Conservation (phyloP, 306 rosid species). For the Malus asiatica region DNA sequence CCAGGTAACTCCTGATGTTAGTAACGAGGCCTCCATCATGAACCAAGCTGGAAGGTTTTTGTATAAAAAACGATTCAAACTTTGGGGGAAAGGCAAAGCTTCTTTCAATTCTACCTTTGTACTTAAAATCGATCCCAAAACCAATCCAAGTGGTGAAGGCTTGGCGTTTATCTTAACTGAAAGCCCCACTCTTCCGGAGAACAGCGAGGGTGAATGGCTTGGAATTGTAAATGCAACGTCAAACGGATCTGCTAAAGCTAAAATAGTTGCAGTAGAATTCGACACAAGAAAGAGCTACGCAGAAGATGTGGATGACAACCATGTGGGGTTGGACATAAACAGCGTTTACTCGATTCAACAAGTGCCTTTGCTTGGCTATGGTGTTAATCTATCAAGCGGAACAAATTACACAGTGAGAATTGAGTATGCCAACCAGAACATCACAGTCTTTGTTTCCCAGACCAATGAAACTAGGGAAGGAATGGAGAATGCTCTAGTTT, state of each 20-base stretch:
- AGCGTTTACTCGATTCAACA: slow-evolving; percentile 38
- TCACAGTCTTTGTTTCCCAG: slow-evolving; percentile 24
- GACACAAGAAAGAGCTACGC: slow-evolving; percentile 49
- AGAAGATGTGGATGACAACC: slow-evolving; percentile 45
- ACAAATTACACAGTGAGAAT: neutral
- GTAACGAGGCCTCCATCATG: neutral
- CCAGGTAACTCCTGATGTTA: slow-evolving; percentile 31
- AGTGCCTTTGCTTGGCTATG: slow-evolving; percentile 19
- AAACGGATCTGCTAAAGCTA: slow-evolving; percentile 40
- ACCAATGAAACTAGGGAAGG: slow-evolving; percentile 5
- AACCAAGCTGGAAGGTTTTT: slow-evolving; percentile 23
- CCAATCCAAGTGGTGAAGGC: slow-evolving; percentile 33
- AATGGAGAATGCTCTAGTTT: neutral
- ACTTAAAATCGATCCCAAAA: slow-evolving; percentile 10
- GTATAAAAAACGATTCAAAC: slow-evolving; percentile 3
- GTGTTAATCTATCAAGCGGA: slow-evolving; percentile 20
- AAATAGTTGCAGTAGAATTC: slow-evolving; percentile 58
- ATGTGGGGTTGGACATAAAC: slow-evolving; percentile 60
- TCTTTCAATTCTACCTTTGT: slow-evolving; percentile 30
- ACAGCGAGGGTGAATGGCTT: slow-evolving; percentile 33
- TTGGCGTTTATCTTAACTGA: slow-evolving; percentile 28
- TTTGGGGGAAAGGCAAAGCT: slow-evolving; percentile 13
- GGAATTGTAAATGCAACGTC: slow-evolving; percentile 36
- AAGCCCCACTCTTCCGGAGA: neutral
- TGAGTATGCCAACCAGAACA: slow-evolving; percentile 22